phyloP scores from a whole-genome alignment of 2,329 filamentous ascomycete genomes.

The Sarocladium oryzae region DNA sequence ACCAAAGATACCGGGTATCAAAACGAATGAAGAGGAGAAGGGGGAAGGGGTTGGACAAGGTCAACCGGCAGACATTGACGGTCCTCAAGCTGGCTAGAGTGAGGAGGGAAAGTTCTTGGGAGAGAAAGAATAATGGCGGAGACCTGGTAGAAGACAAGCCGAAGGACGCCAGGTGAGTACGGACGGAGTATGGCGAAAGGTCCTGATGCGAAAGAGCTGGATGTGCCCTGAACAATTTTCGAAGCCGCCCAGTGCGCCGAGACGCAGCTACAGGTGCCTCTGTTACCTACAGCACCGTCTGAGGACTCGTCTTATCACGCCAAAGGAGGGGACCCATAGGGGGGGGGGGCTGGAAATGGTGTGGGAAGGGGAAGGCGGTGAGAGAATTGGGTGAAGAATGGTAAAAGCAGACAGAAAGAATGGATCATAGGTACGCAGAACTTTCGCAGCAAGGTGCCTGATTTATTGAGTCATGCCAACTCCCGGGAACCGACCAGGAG shows the following conservation, averaged over 20 bases:
- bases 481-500: background rate
- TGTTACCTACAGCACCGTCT: background rate
- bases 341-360: background rate
- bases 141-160: background rate
- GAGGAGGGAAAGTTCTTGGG: too few relatives aligned
- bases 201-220: background rate
- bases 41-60: background rate
- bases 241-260: conserved; percentile 8
- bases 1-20: conserved; percentile 5
- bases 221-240: conserved; percentile 7
- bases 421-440: background rate
- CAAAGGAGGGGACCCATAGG: background rate
- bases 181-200: background rate
- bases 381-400: background rate
- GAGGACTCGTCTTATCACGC: background rate
- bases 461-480: background rate
- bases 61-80: conserved; percentile 4
- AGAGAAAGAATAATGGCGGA: background rate
- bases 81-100: background rate
- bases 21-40: background rate
- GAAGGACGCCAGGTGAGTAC: too few relatives aligned
- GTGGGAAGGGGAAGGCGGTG: conserved; percentile 5
- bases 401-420: background rate
- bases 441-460: background rate
- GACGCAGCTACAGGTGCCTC: background rate